Base-by-base conservation (phyloP, 306 rosid species). In the Delonix regia region DNA sequence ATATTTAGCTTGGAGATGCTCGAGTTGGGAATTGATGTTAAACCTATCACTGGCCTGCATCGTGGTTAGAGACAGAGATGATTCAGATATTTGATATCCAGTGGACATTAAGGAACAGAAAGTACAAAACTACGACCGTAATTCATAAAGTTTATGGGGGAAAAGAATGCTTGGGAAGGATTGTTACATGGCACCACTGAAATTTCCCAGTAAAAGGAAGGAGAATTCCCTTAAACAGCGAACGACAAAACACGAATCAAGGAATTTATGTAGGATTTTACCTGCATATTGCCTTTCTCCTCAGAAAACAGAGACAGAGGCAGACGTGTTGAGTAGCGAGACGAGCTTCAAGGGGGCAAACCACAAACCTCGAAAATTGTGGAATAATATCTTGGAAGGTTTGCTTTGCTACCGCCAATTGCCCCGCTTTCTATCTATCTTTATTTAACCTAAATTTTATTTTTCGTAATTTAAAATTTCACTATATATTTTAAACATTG, bases 11-110 rank as follows among this genome's bases (percentile, higher is more conserved):
- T 91, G 98, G 22, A 92, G 98, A 70, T 92, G 98, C 77, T 95
- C 97, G 18, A 95, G 97, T 80, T 91, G 97, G 64, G 99, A 95
- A 79, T 95, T 95, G 90, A 95, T 92, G 83, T 95, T 95, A 80
- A 92, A 92, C 88, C 99, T 88, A 49, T 95, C 98, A 72, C 98
- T 95, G 74, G 99, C 99, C 98, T 92, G 87, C 78, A 57, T 25
- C 33, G 78, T 10, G 49, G 24, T 56, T 13, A 49, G 69, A 27
- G 42, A 22, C 33, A 49, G 11, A 45, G 55, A 55, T 9, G 7
- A 28, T 13, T 19, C 71, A 76, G 66, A 34, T 56, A 70, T 27
- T 77, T 14, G 39, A 55, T 8, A 47, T 28, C 42, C 7, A 11
- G 1, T 44, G 14, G 16, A 11, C 67, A 67, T 53, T 53, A 53